phyloP scores from a whole-genome alignment of 306 rosid genomes.

The Vigna angularis region DNA sequence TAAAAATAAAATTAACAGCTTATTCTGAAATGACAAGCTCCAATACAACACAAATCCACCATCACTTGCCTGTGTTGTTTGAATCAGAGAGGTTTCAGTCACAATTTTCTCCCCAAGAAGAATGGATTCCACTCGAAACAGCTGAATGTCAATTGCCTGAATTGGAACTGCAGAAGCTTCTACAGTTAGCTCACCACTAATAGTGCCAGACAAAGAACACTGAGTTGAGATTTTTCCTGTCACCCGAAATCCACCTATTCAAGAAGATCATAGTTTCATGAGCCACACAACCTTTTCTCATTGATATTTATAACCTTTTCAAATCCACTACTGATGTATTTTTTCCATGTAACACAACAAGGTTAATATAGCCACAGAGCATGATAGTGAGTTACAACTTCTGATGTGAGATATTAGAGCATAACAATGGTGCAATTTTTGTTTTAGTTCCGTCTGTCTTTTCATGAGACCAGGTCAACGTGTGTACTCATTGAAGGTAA shows the following conservation, averaged over 20 bases:
- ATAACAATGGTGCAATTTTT: not conserved
- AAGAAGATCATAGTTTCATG: slow-evolving; percentile 41
- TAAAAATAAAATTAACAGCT: slow-evolving; percentile 29
- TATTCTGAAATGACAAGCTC: slow-evolving; percentile 15
- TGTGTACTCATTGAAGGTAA: slow-evolving; percentile 18
- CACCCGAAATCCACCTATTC: slow-evolving; percentile 88
- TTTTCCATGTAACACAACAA: slow-evolving; percentile 17
- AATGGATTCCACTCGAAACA: slow-evolving; percentile 87
- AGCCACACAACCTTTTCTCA: slow-evolving; percentile 31
- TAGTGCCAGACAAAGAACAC: slow-evolving; percentile 74
- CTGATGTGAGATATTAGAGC: not conserved
- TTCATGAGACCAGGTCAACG: not conserved
- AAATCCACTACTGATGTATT: slow-evolving; percentile 7
- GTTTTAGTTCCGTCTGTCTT: not conserved
- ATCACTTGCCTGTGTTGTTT: slow-evolving; percentile 80
- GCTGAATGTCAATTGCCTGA: slow-evolving; percentile 76
- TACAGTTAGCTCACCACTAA: slow-evolving; percentile 81
- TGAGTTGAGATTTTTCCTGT: slow-evolving; percentile 84
- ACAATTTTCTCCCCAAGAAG: slow-evolving; percentile 85
- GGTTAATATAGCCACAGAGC: not conserved
- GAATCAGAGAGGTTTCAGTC: slow-evolving; percentile 82
- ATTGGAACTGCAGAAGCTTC: slow-evolving; percentile 93
- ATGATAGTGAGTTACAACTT: slow-evolving; percentile 19
- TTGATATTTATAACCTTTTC: slow-evolving; percentile 25
- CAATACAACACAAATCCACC: slow-evolving; percentile 18